Conservation (phyloP, 371 early-diverging fungal species). For the Mortierella sp. region DNA sequence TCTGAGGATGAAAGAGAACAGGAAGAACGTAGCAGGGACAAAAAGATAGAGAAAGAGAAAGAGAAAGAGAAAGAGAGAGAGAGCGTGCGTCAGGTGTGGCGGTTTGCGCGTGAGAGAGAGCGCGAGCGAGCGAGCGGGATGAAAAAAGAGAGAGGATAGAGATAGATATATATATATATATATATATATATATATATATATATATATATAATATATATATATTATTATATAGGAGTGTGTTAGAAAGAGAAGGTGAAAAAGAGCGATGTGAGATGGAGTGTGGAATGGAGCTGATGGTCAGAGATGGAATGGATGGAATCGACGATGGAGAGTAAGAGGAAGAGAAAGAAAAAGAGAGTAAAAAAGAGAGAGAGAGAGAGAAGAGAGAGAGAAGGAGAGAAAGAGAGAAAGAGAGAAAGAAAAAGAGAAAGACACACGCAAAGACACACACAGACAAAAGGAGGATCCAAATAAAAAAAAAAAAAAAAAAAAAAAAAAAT, state of each 20-base stretch:
- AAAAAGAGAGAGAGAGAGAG: constrained; percentile 12
- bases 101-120: neutral
- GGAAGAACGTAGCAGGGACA: no score
- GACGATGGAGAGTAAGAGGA: constrained; percentile 9
- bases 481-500: no score
- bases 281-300: neutral
- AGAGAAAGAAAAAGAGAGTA: constrained; percentile 6
- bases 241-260: neutral
- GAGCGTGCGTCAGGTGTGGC: no score
- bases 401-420: constrained; percentile 10
- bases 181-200: no score
- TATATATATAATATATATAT: no score
- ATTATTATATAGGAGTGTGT: no score
- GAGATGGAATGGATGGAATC: neutral
- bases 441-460: no score
- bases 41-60: neutral
- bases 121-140: neutral
- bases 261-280: neutral
- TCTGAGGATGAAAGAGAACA: no score
- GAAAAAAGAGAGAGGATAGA: neutral
- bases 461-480: neutral
- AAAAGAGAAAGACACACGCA: constrained; percentile 13
- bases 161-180: neutral
- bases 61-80: neutral
- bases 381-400: constrained; percentile 12